These are phyloP conservation scores for Penicillium sp. DNA, from an alignment of 2,329 filamentous ascomycete species.

Conservation along the genomic window DNA sequence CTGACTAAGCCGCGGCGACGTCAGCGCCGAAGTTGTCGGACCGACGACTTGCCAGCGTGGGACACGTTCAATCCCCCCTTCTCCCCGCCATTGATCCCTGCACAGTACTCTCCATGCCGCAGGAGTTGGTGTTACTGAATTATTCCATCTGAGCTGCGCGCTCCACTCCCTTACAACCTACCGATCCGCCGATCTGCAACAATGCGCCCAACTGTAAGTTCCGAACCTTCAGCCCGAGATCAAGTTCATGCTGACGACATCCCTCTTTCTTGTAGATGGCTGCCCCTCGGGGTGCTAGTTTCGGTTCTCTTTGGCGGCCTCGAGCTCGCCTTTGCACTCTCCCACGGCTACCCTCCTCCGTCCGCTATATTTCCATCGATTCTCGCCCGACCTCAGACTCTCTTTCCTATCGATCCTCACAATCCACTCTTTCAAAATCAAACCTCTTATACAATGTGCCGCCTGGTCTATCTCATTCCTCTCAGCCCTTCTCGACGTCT, in stretches of 20 bases:
- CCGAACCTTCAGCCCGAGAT: constrained; percentile 11
- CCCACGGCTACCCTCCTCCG: constrained; percentile 21
- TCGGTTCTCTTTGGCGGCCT: constrained; percentile 28
- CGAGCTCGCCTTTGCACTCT: constrained; percentile 23
- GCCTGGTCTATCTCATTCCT: constrained; percentile 20
- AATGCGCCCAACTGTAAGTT: constrained; percentile 39
- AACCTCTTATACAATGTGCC: constrained; percentile 21
- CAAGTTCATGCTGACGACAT: constrained; percentile 11
- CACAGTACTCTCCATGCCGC: constrained; percentile 28
- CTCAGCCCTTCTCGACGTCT: constrained; percentile 39
- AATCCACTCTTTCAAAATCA: constrained; percentile 19
- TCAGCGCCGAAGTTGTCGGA: constrained; percentile 16
- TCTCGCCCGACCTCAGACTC: constrained; percentile 24
- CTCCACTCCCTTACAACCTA: constrained; percentile 26
- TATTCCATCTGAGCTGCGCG: constrained; percentile 26
- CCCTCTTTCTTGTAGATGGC: constrained; percentile 23
- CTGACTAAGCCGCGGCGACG: constrained; percentile 18
- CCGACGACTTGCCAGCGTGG: constrained; percentile 9
- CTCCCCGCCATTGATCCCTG: constrained; percentile 14
- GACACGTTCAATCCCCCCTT: constrained; percentile 10
- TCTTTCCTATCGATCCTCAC: constrained; percentile 22
- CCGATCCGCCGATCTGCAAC: constrained; percentile 18
- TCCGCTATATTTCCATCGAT: constrained; percentile 38
- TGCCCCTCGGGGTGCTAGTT: constrained; percentile 24
- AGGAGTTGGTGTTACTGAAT: constrained; percentile 23